Percentiles rank a stretch among this genome's conserved stretches.
Evolutionary conservation across 192 early-diverging fungal genomes (phyloP).

Genomic region (Geranomyces variabilis): DNA sequence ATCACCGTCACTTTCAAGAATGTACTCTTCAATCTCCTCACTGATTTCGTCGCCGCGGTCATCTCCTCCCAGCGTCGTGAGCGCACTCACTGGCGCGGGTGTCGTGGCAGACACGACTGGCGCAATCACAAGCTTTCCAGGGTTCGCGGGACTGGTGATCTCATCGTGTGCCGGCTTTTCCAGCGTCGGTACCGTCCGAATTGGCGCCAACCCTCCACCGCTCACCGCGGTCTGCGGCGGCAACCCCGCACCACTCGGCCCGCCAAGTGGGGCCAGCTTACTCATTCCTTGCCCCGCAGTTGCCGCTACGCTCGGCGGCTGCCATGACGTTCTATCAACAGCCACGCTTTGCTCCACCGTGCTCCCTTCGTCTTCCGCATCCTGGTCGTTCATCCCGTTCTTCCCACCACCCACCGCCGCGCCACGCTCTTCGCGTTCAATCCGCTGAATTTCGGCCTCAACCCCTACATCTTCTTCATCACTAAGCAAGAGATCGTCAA

Average conservation of each 20-base stretch:
- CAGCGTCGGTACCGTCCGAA: not conserved
- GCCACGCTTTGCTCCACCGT: too few relatives aligned
- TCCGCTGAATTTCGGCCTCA: slow-evolving; percentile 2
- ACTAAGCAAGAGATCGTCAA: not conserved
- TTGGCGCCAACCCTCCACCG: not conserved
- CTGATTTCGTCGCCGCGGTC: slow-evolving; percentile 17
- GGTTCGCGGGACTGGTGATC: not conserved
- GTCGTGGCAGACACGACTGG: slow-evolving; percentile 32
- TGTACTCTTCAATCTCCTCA: slow-evolving; percentile 7
- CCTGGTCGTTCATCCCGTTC: not conserved
- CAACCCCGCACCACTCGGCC: too few relatives aligned
- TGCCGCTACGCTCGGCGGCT: not conserved
- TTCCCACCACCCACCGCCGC: not conserved
- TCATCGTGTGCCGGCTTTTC: not conserved
- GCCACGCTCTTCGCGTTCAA: slow-evolving; percentile 1
- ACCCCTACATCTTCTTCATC: slow-evolving; percentile 9
- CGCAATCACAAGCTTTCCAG: not conserved
- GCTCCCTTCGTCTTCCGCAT: not conserved
- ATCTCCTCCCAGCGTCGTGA: slow-evolving; percentile 19
- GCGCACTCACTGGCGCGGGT: slow-evolving; percentile 20
- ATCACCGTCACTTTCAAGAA: not conserved
- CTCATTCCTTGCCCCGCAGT: not conserved
- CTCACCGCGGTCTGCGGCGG: too few relatives aligned
- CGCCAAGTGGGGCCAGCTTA: too few relatives aligned
- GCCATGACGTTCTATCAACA: too few relatives aligned